Base-by-base conservation (phyloP, 495 filamentous ascomycete genomes). In the Physcia stellaris region DNA sequence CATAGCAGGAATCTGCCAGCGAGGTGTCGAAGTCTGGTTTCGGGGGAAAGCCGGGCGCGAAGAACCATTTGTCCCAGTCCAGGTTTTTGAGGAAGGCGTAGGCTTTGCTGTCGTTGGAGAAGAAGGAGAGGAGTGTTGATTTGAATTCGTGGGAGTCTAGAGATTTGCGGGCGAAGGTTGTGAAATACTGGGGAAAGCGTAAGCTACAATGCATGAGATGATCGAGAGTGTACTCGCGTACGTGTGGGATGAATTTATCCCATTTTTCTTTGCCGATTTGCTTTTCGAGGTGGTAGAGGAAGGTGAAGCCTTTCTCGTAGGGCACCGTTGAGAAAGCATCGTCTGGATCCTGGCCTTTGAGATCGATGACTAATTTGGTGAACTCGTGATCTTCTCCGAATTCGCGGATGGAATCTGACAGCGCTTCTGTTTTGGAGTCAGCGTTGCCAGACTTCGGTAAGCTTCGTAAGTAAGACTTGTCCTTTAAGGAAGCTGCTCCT, bases 131-230 rank as follows among this genome's bases (percentile, higher is more conserved):
- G 32, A 94, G 72, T 9, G 84, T 86, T 22, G 77, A 64, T 59
- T 84, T 90, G 69, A 98, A 98, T 40, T 98, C 86, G 43, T 78
- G 86, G 0, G 85, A 92, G 50, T 93, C 84, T 6, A 98, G 67
- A 4, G 85, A 93, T 49, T 82, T 84, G 41, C 70, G 64, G 24
- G 77, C 68, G 66, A 77, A 95, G 10, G 61, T 78, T n/a, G 65
- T 76, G 56, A 95, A 95, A 58, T 95, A 95, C 68, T 75, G 30
- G 31, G 10, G 24, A 41, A 7, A 28, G 39, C 35, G 32, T 56
- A 12, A 55, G 44, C 36, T 24, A 24, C 23, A 34, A 27, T 29
- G 24, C 5, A 9, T 11, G 17, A n/a, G 18, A n/a, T 19, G 26
- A 34, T 10, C 6, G 20, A 32, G 9, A 32, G 19, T 6, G 16